phyloP scores from a whole-genome alignment of 805 yeast species.

The Cyberlindnera galapagoensis region DNA sequence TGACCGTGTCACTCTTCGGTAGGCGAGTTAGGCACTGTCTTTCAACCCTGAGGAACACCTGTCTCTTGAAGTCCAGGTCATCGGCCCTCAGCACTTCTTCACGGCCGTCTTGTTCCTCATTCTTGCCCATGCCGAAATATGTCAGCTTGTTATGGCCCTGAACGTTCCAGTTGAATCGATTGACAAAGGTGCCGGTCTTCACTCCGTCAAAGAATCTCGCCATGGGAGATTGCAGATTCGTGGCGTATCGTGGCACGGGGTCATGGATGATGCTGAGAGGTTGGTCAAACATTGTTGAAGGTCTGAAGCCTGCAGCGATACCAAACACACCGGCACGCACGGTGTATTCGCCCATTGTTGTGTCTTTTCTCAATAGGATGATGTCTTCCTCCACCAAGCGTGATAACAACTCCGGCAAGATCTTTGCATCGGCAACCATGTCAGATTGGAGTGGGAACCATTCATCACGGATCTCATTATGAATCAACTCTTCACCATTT shows the following conservation, averaged over 20 bases:
- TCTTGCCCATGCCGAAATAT: conserved; percentile 2
- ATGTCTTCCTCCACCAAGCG: conserved; percentile 12
- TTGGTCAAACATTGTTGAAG: neutral
- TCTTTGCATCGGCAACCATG: conserved; percentile 6
- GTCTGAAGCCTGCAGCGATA: conserved; percentile 3
- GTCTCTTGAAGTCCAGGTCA: conserved; percentile 1
- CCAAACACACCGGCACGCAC: conserved; percentile 1
- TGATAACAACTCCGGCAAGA: conserved; percentile 6
- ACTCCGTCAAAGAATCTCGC: conserved; percentile 1
- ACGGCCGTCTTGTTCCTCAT: conserved; percentile 1
- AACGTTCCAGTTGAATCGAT: conserved; percentile 2
- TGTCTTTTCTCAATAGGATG: neutral
- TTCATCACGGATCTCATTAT: conserved; percentile 15
- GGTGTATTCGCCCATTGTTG: conserved; percentile 1
- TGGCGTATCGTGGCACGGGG: conserved; percentile 3
- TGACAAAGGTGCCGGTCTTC: conserved; percentile 1
- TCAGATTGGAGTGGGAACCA: conserved; percentile 12
- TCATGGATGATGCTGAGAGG: conserved; percentile 1
- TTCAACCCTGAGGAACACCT: conserved; percentile 4
- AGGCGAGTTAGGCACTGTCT: conserved; percentile 3
- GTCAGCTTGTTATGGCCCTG: conserved; percentile 5
- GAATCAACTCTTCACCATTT: conserved; percentile 6
- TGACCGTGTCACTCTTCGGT: conserved; percentile 1
- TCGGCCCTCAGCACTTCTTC: neutral
- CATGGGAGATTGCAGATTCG: conserved; percentile 2